phyloP scores from a whole-genome alignment of 2,329 filamentous ascomycete species.

The Aspergillus ibericus region DNA sequence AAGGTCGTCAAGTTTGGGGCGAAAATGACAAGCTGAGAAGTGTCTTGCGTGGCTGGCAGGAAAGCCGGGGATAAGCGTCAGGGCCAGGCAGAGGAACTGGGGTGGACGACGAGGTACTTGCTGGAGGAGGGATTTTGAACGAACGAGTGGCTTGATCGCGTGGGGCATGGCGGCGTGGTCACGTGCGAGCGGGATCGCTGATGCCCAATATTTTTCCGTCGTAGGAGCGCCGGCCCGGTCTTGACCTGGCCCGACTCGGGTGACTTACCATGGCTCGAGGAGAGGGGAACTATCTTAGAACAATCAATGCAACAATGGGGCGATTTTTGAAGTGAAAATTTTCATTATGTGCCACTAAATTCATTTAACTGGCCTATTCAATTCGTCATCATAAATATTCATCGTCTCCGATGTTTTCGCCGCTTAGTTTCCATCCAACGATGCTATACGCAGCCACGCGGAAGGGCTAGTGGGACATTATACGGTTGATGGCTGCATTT shows the following conservation, averaged over 20 bases:
- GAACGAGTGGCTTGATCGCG: conserved; percentile 7
- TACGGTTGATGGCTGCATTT: conserved; percentile 44
- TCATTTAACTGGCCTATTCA: conserved; percentile 20
- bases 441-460: neutral
- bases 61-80: neutral
- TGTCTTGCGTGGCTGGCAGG: neutral
- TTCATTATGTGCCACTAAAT: conserved; percentile 26
- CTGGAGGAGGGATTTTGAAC: neutral
- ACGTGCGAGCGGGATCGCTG: conserved; percentile 17
- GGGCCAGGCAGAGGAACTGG: neutral
- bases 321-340: conserved; percentile 11
- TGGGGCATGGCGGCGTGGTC: conserved; percentile 20
- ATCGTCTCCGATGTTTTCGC: conserved; percentile 3
- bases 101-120: conserved; percentile 1
- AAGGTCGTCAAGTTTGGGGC: conserved; percentile 12
- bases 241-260: too few species aligned
- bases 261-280: too few species aligned
- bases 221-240: neutral
- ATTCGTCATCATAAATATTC: conserved; percentile 29
- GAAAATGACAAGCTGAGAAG: conserved; percentile 9
- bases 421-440: conserved; percentile 4
- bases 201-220: conserved; percentile 13
- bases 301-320: neutral
- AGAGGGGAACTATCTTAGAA: neutral
- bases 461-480: neutral